Percentiles rank a stretch among this genome's conserved stretches.
These are phyloP conservation scores for Sugiyamaella chiloensis DNA, from an alignment of 805 yeast species.

Conservation along the genomic window DNA sequence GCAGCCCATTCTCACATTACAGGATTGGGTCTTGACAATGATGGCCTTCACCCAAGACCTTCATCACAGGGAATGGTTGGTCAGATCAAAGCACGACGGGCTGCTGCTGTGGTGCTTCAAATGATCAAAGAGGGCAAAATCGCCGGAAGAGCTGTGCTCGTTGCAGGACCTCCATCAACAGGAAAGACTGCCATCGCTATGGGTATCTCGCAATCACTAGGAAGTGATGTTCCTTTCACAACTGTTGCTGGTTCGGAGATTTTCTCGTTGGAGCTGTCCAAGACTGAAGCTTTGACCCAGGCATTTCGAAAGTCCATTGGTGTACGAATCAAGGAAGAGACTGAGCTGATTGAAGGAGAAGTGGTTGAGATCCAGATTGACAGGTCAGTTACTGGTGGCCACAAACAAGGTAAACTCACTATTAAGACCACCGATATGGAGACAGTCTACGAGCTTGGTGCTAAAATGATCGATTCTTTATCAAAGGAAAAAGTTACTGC, in stretches of 20 bases:
- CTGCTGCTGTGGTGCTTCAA: constrained; percentile 90
- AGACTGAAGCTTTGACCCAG: constrained; percentile 95
- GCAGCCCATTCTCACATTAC: constrained; percentile 99
- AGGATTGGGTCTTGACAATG: constrained; percentile 90
- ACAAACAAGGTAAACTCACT: constrained; percentile 95
- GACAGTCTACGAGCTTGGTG: constrained; percentile 92
- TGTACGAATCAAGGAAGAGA: constrained; percentile 90
- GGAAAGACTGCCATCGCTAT: constrained; percentile 98
- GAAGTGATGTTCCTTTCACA: constrained; percentile 86
- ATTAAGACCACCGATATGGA: constrained; percentile 98
- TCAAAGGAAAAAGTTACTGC: constrained; percentile 94
- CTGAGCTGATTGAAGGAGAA: constrained; percentile 97
- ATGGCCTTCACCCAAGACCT: constrained; percentile 75
- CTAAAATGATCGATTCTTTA: constrained; percentile 90
- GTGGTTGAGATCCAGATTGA: constrained; percentile 96
- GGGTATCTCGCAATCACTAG: constrained; percentile 58
- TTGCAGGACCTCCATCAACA: constrained; percentile 98
- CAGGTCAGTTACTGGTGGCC: constrained; percentile 93
- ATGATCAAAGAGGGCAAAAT: constrained; percentile 92
- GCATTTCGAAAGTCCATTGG: constrained; percentile 96
- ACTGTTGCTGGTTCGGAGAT: constrained; percentile 93
- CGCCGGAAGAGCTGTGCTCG: constrained; percentile 92
- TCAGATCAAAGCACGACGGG: constrained; percentile 88
- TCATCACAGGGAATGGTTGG: constrained; percentile 96
- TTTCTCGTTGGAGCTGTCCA: constrained; percentile 84